These are phyloP conservation scores for Corylus avellana DNA, from an alignment of 306 rosid genomes.

Conservation along the genomic window DNA sequence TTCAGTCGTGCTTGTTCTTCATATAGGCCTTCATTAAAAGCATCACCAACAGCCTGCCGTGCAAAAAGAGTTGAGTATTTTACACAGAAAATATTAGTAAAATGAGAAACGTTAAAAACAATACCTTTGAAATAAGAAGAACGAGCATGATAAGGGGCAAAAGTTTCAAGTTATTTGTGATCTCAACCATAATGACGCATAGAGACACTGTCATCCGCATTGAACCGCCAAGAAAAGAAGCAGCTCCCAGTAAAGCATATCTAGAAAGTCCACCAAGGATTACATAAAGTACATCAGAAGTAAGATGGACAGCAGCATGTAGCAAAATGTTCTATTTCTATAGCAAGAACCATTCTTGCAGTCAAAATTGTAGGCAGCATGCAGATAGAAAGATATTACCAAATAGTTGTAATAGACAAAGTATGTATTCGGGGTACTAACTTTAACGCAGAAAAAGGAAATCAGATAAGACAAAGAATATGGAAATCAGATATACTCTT, in stretches of 20 bases:
- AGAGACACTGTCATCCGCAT: conserved; percentile 97
- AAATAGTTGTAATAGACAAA: background rate
- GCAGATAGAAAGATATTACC: background rate
- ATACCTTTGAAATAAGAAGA: conserved; percentile 96
- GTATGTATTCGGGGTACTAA: background rate
- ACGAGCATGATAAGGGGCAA: conserved; percentile 95
- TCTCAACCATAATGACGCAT: conserved; percentile 98
- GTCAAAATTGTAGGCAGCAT: background rate
- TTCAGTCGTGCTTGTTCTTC: conserved; percentile 85
- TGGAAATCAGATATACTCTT: background rate
- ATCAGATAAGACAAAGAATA: background rate
- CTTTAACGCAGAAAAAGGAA: background rate
- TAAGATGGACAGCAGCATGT: conserved; percentile 18
- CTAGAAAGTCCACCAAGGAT: conserved; percentile 49
- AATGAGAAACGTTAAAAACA: conserved; percentile 20
- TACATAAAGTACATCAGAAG: conserved; percentile 28
- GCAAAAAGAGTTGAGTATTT: conserved; percentile 18
- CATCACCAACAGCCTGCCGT: conserved; percentile 84
- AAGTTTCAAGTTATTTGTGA: conserved; percentile 83
- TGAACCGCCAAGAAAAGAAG: conserved; percentile 98
- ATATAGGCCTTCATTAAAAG: conserved; percentile 76
- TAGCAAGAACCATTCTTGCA: background rate
- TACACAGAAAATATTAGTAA: conserved; percentile 11
- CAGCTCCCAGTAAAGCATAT: conserved; percentile 97
- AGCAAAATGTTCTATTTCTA: conserved; percentile 1